Conservation (phyloP, 2,329 filamentous ascomycete genomes). For the Beauveria sp. region DNA sequence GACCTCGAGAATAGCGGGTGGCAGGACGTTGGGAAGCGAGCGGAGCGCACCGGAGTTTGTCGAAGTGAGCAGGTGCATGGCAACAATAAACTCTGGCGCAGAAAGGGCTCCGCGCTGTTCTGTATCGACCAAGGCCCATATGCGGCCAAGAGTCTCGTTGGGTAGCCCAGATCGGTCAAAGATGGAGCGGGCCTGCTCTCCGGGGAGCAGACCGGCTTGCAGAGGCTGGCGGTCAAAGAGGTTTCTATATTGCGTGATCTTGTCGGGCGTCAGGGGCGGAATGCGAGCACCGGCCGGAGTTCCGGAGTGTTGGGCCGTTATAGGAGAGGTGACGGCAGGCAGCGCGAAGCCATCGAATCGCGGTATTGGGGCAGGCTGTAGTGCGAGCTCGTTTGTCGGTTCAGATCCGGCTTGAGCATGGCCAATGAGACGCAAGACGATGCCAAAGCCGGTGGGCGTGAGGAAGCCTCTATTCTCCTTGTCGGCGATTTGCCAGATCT, state of each 20-base stretch:
- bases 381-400: constrained; percentile 72
- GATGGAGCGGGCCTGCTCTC: constrained; percentile 83
- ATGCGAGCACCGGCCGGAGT: constrained; percentile 64
- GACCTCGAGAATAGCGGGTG: constrained; percentile 82
- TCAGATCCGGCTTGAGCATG: constrained; percentile 86
- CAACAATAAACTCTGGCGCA: constrained; percentile 89
- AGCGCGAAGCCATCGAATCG: constrained; percentile 73
- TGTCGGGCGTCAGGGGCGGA: constrained; percentile 79
- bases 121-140: constrained; percentile 92
- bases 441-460: constrained; percentile 85
- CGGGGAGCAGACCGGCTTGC: constrained; percentile 64
- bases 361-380: constrained; percentile 81
- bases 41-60: constrained; percentile 79
- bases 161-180: constrained; percentile 89
- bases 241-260: constrained; percentile 80
- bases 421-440: constrained; percentile 88
- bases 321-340: constrained; percentile 33
- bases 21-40: constrained; percentile 70
- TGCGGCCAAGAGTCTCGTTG: constrained; percentile 84
- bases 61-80: constrained; percentile 93
- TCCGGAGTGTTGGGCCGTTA: constrained; percentile 53
- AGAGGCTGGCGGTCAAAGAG: constrained; percentile 86
- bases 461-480: constrained; percentile 91
- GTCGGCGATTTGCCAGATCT: constrained; percentile 99
- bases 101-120: constrained; percentile 85